These are phyloP conservation scores for Penicillium waksmanii DNA, from an alignment of 495 filamentous ascomycete genomes.

Conservation along the genomic window DNA sequence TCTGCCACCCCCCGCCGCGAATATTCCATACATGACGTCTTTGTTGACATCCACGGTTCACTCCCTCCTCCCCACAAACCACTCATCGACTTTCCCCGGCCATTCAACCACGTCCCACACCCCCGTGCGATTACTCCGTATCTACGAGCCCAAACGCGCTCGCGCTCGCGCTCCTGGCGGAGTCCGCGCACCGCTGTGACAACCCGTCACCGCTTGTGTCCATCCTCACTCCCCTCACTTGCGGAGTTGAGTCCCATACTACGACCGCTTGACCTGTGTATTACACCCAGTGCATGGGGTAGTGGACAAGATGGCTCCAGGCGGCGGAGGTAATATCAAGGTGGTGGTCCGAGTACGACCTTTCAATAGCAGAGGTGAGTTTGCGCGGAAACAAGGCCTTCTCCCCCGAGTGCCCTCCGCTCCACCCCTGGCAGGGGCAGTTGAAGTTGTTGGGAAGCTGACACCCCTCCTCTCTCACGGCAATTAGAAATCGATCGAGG, in stretches of 20 bases:
- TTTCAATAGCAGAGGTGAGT: conserved; percentile 87
- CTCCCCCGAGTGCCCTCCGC: too few species aligned
- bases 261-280: conserved; percentile 14
- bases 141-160: conserved; percentile 33
- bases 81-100: conserved; percentile 14
- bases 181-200: conserved; percentile 43
- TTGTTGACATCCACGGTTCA: conserved; percentile 42
- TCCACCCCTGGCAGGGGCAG: neutral
- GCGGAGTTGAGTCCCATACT: conserved; percentile 15
- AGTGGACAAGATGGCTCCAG: conserved; percentile 67
- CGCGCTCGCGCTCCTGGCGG: conserved; percentile 48
- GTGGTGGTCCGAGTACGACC: conserved; percentile 95
- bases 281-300: conserved; percentile 41
- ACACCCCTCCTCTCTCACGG: neutral
- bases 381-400: conserved; percentile 2
- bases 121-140: conserved; percentile 20
- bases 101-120: conserved; percentile 4
- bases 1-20: conserved; percentile 34
- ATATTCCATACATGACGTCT: conserved; percentile 49
- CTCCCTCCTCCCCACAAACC: conserved; percentile 21
- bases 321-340: conserved; percentile 96
- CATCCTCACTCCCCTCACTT: conserved; percentile 6
- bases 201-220: conserved; percentile 30
- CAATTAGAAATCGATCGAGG: conserved; percentile 77
- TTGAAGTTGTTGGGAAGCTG: neutral